Percentiles rank a stretch among this genome's conserved stretches.
These are phyloP conservation scores for Clavulina sp. DNA, from an alignment of 768 basidiomycete genomes.

Conservation along the genomic window DNA sequence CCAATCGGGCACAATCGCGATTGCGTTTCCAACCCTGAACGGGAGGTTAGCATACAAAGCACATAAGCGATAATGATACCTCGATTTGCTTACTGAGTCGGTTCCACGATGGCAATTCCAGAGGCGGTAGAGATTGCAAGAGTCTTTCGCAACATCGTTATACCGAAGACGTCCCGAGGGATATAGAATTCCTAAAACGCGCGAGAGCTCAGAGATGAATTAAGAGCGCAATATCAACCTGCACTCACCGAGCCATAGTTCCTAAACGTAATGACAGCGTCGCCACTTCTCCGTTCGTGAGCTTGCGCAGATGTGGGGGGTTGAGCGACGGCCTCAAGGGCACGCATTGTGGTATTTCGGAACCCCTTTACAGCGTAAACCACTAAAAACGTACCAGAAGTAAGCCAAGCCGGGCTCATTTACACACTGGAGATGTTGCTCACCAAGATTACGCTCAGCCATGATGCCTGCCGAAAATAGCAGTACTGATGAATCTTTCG, in stretches of 20 bases:
- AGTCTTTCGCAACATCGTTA: constrained; percentile 41
- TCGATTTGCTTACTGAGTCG: constrained; percentile 36
- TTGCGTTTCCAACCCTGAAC: background rate
- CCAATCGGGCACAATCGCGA: constrained; percentile 40
- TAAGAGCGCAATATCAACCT: background rate
- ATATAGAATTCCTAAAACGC: constrained; percentile 40
- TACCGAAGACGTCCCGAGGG: constrained; percentile 48
- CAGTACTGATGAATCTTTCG: constrained; percentile 35
- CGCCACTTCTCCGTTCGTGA: constrained; percentile 1
- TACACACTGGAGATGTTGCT: constrained; percentile 13
- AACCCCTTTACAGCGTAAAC: constrained; percentile 49
- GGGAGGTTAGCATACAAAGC: background rate
- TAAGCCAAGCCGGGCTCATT: constrained; percentile 1
- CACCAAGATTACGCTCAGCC: constrained; percentile 39
- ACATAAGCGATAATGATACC: background rate
- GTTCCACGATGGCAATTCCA: constrained; percentile 48
- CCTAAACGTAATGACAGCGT: constrained; percentile 28
- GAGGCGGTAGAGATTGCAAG: constrained; percentile 48
- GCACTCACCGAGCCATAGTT: constrained; percentile 45
- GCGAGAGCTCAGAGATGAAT: background rate
- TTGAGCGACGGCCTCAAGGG: constrained; percentile 28
- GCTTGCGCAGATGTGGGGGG: background rate
- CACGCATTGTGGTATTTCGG: constrained; percentile 40
- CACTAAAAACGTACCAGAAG: constrained; percentile 25
- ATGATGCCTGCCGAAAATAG: constrained; percentile 43